Percentiles rank a stretch among this genome's conserved stretches.
Evolutionary conservation across 805 yeast genomes (phyloP).

Genomic region (Blastobotrys robertii): DNA sequence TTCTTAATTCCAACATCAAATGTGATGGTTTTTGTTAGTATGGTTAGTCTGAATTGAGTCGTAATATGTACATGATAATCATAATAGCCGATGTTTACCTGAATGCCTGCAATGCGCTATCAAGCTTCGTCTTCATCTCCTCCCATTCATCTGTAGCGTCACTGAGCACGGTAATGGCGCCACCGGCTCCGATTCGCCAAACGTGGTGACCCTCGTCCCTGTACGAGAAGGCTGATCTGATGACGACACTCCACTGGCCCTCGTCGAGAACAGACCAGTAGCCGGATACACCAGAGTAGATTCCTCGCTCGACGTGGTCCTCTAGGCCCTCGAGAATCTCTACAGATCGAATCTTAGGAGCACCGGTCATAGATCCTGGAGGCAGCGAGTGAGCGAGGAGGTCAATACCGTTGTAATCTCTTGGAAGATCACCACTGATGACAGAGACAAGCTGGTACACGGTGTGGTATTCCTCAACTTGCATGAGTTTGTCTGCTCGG

Average conservation of each 20-base stretch:
- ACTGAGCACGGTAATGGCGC: slow-evolving; percentile 89
- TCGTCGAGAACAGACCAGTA: slow-evolving; percentile 84
- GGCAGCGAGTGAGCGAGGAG: slow-evolving; percentile 72
- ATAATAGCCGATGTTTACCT: neutral
- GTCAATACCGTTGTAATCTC: slow-evolving; percentile 59
- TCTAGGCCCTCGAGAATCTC: slow-evolving; percentile 63
- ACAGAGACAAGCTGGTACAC: slow-evolving; percentile 90
- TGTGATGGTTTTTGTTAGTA: no score
- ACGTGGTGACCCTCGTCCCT: slow-evolving; percentile 33
- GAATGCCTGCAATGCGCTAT: slow-evolving; percentile 72
- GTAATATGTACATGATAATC: neutral
- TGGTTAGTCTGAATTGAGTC: no score
- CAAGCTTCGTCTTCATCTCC: slow-evolving; percentile 75
- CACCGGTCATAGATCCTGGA: slow-evolving; percentile 99
- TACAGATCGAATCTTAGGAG: slow-evolving; percentile 90
- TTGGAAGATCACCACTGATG: slow-evolving; percentile 51
- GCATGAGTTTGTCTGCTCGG: slow-evolving; percentile 69
- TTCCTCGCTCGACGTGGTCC: slow-evolving; percentile 48
- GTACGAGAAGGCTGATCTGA: slow-evolving; percentile 71
- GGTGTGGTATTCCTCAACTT: slow-evolving; percentile 84
- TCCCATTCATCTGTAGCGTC: slow-evolving; percentile 81
- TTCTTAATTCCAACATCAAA: neutral
- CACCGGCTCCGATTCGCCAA: slow-evolving; percentile 97
- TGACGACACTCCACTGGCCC: slow-evolving; percentile 94
- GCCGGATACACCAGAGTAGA: slow-evolving; percentile 92